Evolutionary conservation across 192 early-diverging fungal species (phyloP).

Genomic region (Coemansia sp.): DNA sequence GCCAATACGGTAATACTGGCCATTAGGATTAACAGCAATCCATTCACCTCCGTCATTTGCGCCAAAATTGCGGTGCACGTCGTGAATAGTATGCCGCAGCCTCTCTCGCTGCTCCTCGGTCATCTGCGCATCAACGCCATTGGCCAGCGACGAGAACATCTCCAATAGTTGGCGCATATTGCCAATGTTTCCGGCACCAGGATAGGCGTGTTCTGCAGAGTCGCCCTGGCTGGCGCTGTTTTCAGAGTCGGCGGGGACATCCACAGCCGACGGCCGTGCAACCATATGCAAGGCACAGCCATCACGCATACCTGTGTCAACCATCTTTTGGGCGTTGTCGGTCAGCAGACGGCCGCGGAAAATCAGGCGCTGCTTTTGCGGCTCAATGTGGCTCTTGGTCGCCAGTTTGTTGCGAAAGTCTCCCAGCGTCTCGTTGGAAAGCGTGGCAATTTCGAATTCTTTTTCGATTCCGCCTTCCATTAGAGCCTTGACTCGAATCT

Average conservation of each 20-base stretch:
- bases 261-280: slow-evolving; percentile 8
- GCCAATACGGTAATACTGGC: slow-evolving; percentile 12
- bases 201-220: not conserved
- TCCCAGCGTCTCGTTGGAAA: slow-evolving; percentile 35
- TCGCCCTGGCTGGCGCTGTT: not conserved
- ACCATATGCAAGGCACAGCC: slow-evolving; percentile 51
- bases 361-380: slow-evolving; percentile 46
- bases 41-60: slow-evolving; percentile 35
- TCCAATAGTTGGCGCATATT: not conserved
- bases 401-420: slow-evolving; percentile 34
- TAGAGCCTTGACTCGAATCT: slow-evolving; percentile 41
- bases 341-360: slow-evolving; percentile 42
- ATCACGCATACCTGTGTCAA: slow-evolving; percentile 32
- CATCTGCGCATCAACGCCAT: not conserved
- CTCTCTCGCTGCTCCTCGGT: slow-evolving; percentile 1
- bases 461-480: slow-evolving; percentile 39
- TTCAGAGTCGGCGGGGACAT: not conserved
- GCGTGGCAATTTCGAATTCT: slow-evolving; percentile 20
- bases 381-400: slow-evolving; percentile 34
- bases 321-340: slow-evolving; percentile 32
- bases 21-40: slow-evolving; percentile 7
- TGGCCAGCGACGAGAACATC: not conserved
- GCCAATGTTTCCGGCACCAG: not conserved
- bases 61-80: slow-evolving; percentile 28
- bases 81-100: slow-evolving; percentile 5